phyloP scores from a whole-genome alignment of 2,329 filamentous ascomycete genomes.

The Sclerotinia glacialis region DNA sequence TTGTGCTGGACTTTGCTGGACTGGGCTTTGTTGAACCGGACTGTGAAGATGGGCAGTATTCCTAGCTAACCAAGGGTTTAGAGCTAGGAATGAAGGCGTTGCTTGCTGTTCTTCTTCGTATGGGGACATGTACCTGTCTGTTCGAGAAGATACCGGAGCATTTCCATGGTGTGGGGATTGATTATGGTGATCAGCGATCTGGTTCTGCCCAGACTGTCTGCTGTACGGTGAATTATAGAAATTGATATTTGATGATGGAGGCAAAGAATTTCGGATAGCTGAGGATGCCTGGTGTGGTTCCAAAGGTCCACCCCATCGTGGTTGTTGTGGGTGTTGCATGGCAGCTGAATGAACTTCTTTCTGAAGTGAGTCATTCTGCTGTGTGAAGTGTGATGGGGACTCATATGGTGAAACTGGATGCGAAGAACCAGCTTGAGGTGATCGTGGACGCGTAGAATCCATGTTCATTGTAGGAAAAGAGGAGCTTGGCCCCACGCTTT shows the following conservation, averaged over 20 bases:
- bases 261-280: background rate
- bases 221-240: background rate
- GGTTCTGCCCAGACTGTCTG: background rate
- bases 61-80: slow-evolving; percentile 1
- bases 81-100: background rate
- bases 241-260: background rate
- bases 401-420: background rate
- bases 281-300: background rate
- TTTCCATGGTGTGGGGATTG: background rate
- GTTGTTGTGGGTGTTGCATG: background rate
- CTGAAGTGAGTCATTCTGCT: background rate
- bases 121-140: background rate
- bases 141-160: background rate
- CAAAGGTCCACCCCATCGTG: background rate
- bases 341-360: background rate
- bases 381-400: background rate
- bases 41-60: background rate
- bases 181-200: background rate
- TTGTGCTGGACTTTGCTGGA: background rate
- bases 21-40: background rate
- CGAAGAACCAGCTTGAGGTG: background rate
- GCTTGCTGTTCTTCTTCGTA: background rate
- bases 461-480: background rate
- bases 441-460: background rate
- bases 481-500: background rate